Evolutionary conservation across 2,329 filamentous ascomycete species (phyloP), one percentile per base, ranked within the genome.

Genomic region (Cladorrhinum sp.): DNA sequence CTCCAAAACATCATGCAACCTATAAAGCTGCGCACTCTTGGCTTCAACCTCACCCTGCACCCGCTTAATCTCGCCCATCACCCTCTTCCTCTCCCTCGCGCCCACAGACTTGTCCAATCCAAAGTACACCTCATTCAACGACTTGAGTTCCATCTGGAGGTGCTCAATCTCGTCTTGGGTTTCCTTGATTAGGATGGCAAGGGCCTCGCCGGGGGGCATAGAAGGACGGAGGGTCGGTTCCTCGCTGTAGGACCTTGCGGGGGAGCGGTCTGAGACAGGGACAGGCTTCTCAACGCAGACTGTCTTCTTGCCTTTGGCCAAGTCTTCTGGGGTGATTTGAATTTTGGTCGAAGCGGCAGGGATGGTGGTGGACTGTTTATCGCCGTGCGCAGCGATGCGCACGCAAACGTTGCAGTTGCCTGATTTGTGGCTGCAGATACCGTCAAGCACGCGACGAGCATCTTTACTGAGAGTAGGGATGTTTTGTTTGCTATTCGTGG

Each of bases 181-280:
- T 7, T 86, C 83, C 75, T 96, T 95, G 72, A 96, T 87, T 22
- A 96, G 90, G n/a, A 87, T 85, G 7, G 90, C 89, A 23, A 96
- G 83, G 9, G 92, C 91, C 49, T 87, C 76, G 3, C 83, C 85
- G 0, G 91, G 91, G 1, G 85, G 77, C 69, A 91, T 87, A 1
- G 87, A 81, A 5, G 88, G 86, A 4, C 89, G 86, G 68, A 88
- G 78, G 1, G 84, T 88, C 2, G 76, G 75, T 53, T 84, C 81
- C 12, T 85, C 82, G 60, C 79, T 70, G n/a, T 59, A 65, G 4
- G 52, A 57, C 10, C 20, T 45, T 7, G 16, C 41, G n/a, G 22
- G 71, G 63, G 80, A 77, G 73, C 73, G 85, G 71, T 87, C 83
- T 0, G 86, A 88, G 58, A 89, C 84, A 13, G 88, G 86, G 49